These are phyloP conservation scores for Monosporozyma yasuniensis DNA, from an alignment of 805 yeast species.

Conservation along the genomic window DNA sequence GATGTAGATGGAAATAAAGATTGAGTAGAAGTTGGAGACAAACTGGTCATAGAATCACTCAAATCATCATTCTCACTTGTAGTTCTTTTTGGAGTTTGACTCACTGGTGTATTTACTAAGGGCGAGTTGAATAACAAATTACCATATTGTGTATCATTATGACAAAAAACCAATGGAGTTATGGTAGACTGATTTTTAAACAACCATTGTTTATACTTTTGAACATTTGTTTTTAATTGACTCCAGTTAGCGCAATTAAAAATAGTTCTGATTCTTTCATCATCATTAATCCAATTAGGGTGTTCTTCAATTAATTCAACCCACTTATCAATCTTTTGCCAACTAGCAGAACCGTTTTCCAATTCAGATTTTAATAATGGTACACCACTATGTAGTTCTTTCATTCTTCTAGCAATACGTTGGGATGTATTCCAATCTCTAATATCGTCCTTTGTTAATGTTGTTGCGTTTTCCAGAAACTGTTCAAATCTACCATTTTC, in stretches of 20 bases:
- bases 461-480: slow-evolving; percentile 71
- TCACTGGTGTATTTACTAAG: slow-evolving; percentile 32
- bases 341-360: slow-evolving; percentile 52
- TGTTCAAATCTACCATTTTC: slow-evolving; percentile 92
- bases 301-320: slow-evolving; percentile 33
- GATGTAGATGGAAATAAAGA: slow-evolving; percentile 26
- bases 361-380: slow-evolving; percentile 51
- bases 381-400: slow-evolving; percentile 80
- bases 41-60: background rate
- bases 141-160: slow-evolving; percentile 96
- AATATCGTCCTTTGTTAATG: slow-evolving; percentile 65
- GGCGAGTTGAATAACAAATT: slow-evolving; percentile 67
- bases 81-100: slow-evolving; percentile 9
- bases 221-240: slow-evolving; percentile 41
- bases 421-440: slow-evolving; percentile 67
- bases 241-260: slow-evolving; percentile 36
- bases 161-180: slow-evolving; percentile 64
- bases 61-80: background rate
- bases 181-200: slow-evolving; percentile 31
- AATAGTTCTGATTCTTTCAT: slow-evolving; percentile 29
- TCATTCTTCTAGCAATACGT: slow-evolving; percentile 92
- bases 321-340: slow-evolving; percentile 74
- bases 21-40: slow-evolving; percentile 10
- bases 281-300: slow-evolving; percentile 31
- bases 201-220: slow-evolving; percentile 56